Conservation (phyloP, 108 stramenopile species). For the Nitzschia inconspicua region DNA sequence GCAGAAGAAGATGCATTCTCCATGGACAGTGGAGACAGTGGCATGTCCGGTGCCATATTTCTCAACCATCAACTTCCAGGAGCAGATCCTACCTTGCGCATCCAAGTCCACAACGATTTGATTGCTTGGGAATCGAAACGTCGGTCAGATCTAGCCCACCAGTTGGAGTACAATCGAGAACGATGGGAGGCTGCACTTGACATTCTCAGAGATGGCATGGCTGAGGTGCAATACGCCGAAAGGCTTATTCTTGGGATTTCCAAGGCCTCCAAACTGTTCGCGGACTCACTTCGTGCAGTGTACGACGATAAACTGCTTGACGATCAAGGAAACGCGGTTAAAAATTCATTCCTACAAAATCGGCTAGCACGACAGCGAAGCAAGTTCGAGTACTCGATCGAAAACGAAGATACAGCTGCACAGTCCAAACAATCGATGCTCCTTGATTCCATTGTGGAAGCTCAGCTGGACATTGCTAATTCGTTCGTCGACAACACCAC, state of each 20-base stretch:
- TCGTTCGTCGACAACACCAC: slow-evolving; percentile 17
- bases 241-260: slow-evolving; percentile 23
- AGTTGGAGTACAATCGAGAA: slow-evolving; percentile 13
- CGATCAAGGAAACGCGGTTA: slow-evolving; percentile 28
- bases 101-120: slow-evolving; percentile 35
- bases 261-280: slow-evolving; percentile 23
- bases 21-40: slow-evolving; percentile 7
- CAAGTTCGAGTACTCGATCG: slow-evolving; percentile 29
- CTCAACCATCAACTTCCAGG: slow-evolving; percentile 26
- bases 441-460: slow-evolving; percentile 17
- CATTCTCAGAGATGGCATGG: slow-evolving; percentile 18
- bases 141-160: slow-evolving; percentile 10
- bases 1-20: slow-evolving; percentile 12
- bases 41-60: background rate
- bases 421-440: slow-evolving; percentile 25
- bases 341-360: slow-evolving; percentile 27
- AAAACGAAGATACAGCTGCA: slow-evolving; percentile 5
- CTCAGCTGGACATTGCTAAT: slow-evolving; percentile 20
- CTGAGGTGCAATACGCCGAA: slow-evolving; percentile 26
- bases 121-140: slow-evolving; percentile 39
- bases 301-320: slow-evolving; percentile 32
- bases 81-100: slow-evolving; percentile 31
- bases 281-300: slow-evolving; percentile 14
- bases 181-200: slow-evolving; percentile 14
- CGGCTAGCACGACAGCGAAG: slow-evolving; percentile 17